These are phyloP conservation scores for Cladosporium sp. DNA, from an alignment of 2,329 filamentous ascomycete species.

Conservation along the genomic window DNA sequence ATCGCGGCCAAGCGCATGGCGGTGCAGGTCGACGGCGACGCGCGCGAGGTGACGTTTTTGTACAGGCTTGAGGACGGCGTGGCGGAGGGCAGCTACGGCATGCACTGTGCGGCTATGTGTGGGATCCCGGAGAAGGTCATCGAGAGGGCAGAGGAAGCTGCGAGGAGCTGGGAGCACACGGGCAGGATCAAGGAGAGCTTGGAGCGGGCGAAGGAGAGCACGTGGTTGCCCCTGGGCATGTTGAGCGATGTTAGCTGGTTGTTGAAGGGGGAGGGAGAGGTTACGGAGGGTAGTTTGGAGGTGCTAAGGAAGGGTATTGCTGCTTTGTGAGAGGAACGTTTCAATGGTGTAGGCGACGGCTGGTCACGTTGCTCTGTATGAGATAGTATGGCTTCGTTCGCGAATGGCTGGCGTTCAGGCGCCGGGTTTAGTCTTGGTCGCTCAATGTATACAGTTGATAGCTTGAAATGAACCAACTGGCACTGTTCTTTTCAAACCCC, in stretches of 20 bases:
- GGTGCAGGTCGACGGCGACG: conserved; percentile 81
- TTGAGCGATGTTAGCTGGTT: conserved; percentile 82
- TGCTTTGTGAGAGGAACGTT: conserved; percentile 36
- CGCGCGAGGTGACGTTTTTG: conserved; percentile 86
- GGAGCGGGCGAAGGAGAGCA: conserved; percentile 63
- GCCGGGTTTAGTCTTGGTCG: too few species aligned
- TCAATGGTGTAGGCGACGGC: too few species aligned
- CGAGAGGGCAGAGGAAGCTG: conserved; percentile 78
- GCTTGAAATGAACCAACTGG: too few species aligned
- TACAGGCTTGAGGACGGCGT: conserved; percentile 92
- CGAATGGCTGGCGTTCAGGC: too few species aligned
- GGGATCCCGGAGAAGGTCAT: conserved; percentile 81
- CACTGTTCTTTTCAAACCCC: too few species aligned
- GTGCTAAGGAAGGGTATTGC: conserved; percentile 53
- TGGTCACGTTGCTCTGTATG: too few species aligned
- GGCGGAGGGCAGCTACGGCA: conserved; percentile 93
- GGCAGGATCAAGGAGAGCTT: conserved; percentile 82
- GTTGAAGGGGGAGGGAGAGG: conserved; percentile 48
- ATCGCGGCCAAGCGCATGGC: conserved; percentile 84
- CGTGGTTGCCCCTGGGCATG: conserved; percentile 76
- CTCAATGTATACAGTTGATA: too few species aligned
- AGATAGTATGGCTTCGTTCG: too few species aligned
- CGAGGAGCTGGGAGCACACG: conserved; percentile 91
- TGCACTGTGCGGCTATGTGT: conserved; percentile 99
- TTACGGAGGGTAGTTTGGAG: conserved; percentile 48